Base-by-base conservation (phyloP, 129 eudicot genomes). In the Flaveria ramosissima region DNA sequence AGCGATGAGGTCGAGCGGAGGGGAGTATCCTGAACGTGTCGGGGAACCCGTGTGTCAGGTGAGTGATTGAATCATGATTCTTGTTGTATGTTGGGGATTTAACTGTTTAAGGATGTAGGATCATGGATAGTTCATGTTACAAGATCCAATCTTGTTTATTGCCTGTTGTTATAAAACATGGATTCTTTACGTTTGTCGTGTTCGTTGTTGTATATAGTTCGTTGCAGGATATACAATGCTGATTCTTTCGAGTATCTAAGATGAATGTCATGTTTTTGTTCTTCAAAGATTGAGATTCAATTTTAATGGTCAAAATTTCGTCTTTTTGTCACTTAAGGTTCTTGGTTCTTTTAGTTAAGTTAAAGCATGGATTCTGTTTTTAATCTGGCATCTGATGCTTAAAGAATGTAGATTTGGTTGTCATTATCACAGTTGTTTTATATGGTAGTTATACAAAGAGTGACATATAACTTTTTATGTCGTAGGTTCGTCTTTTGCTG, bases 41-140 rank as follows among this genome's bases (percentile, higher is more conserved):
- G 99, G 97, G 39, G 94, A 91, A 66, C 97, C 96, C 41, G 78
- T 86, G 26, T 94, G 99, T 81, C 94, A 89, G 97, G 99, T 94
- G 84, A 42, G 59, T 61, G 41, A 24, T 59, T 11, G 27, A 59
- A 20, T 59, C 41, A 21, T 20, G 62, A 24, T 61, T 20, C 26
- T 23, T 47, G 50, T 11, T 27, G 46, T 11, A 36, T 32, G 39
- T 4, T 32, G 41, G 36, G 39, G 41, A 36, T 36, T 36, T 36
- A 32, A 57, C 21, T 6, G 1, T 15, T 16, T 72, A 65, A 53
- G 23, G 60, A 53, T 53, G 6, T 45, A 9, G 3, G 2, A 9
- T 10, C 1, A 10, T 45, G 50, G 12, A 45, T 17, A 56, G 11
- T 56, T 56, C 62, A 17, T 56, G 10, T 19, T 17, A 56, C 27